These are phyloP conservation scores for Penicillium lagena DNA, from an alignment of 495 filamentous ascomycete genomes.

Conservation along the genomic window DNA sequence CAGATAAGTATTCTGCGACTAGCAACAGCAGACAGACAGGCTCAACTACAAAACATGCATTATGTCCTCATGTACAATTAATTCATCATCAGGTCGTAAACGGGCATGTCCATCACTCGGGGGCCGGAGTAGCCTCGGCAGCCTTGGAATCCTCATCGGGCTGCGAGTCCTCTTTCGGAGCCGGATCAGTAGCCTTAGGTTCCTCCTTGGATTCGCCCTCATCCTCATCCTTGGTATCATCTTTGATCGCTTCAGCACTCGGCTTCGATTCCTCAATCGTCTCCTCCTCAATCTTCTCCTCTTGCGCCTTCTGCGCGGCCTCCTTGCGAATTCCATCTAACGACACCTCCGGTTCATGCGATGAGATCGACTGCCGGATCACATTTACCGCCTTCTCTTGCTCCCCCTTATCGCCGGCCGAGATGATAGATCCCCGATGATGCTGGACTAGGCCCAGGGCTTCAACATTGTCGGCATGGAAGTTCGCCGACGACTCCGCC, in stretches of 20 bases:
- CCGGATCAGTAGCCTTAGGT: constrained; percentile 5
- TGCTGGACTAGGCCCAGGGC: constrained; percentile 33
- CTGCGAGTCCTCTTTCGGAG: no score
- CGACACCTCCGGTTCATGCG: constrained; percentile 8
- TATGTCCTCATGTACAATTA: constrained; percentile 12
- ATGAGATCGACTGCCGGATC: constrained; percentile 33
- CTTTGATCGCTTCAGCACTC: constrained; percentile 2
- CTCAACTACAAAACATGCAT: constrained; percentile 1
- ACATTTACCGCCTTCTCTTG: constrained; percentile 31
- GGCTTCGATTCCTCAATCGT: background rate
- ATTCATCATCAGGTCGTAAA: constrained; percentile 12
- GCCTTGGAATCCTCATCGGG: constrained; percentile 14
- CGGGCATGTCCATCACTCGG: constrained; percentile 8
- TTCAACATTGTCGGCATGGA: constrained; percentile 37
- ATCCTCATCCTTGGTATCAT: constrained; percentile 7
- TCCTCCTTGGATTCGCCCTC: constrained; percentile 3
- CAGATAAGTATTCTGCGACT: background rate
- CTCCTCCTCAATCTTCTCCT: constrained; percentile 24
- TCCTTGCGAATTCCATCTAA: constrained; percentile 24
- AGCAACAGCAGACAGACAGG: constrained; percentile 11
- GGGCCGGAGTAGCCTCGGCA: constrained; percentile 17
- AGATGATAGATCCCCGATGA: constrained; percentile 39
- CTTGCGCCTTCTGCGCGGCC: constrained; percentile 10
- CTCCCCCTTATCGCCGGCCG: constrained; percentile 27
- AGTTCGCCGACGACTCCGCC: constrained; percentile 37